Conservation (phyloP, 108 stramenopile genomes). For the Conticribra weissflogii region DNA sequence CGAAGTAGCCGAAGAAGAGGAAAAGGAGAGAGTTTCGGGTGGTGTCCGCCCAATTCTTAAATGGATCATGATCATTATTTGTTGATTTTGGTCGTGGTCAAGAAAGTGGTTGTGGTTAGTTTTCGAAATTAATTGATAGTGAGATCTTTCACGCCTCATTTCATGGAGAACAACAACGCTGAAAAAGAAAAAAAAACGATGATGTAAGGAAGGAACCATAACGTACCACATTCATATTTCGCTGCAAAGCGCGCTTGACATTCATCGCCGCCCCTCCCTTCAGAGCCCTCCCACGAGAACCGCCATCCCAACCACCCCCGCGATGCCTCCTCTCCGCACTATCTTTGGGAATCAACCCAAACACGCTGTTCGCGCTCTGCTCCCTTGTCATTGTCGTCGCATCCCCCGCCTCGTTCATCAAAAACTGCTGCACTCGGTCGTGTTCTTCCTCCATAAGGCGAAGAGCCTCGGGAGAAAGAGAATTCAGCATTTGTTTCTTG, state of each 20-base stretch:
- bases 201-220: background rate
- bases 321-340: background rate
- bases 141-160: too few relatives aligned
- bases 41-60: conserved; percentile 73
- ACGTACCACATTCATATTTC: conserved; percentile 80
- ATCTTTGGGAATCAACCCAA: conserved; percentile 24
- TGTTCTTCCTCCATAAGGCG: conserved; percentile 42
- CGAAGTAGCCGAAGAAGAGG: conserved; percentile 86
- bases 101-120: background rate
- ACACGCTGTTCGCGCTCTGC: conserved; percentile 5
- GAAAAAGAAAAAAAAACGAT: conserved; percentile 3
- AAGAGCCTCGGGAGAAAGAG: conserved; percentile 32
- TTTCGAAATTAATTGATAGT: too few relatives aligned
- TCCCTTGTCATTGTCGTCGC: conserved; percentile 4
- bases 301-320: conserved; percentile 6
- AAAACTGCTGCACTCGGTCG: conserved; percentile 21
- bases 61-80: conserved; percentile 7
- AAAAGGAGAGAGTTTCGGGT: conserved; percentile 78
- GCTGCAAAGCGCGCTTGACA: conserved; percentile 59
- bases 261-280: conserved; percentile 66
- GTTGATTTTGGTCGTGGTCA: background rate
- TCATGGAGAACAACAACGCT: background rate
- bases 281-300: conserved; percentile 22
- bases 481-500: conserved; percentile 45
- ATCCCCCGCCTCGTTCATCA: conserved; percentile 10